Evolutionary conservation across 371 early-diverging fungal species (phyloP).

Genomic region (Conidiobolus incongruus): DNA sequence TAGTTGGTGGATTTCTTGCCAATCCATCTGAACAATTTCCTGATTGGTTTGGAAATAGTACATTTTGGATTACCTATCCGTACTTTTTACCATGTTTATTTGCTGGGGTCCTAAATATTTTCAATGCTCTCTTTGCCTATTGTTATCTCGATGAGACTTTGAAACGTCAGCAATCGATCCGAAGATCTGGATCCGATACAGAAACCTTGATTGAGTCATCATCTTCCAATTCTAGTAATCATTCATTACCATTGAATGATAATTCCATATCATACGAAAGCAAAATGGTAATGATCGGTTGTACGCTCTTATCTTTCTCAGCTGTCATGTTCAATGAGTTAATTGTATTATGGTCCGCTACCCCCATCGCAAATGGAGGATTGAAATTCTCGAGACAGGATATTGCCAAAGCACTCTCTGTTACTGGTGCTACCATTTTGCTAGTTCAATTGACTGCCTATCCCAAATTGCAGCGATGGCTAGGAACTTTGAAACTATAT

Average conservation of each 20-base stretch:
- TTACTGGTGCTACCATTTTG: slow-evolving; percentile 25
- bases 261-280: too few relatives aligned
- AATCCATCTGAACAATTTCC: slow-evolving; percentile 50
- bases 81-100: slow-evolving; percentile 71
- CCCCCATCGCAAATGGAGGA: slow-evolving; percentile 24
- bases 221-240: not conserved
- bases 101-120: slow-evolving; percentile 26
- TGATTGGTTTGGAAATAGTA: slow-evolving; percentile 23
- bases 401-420: slow-evolving; percentile 29
- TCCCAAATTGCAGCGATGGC: slow-evolving; percentile 19
- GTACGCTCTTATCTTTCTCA: slow-evolving; percentile 27
- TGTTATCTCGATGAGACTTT: slow-evolving; percentile 54
- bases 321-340: slow-evolving; percentile 53
- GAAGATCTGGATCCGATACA: not conserved
- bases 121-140: slow-evolving; percentile 36
- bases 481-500: slow-evolving; percentile 22
- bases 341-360: slow-evolving; percentile 34
- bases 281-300: too few relatives aligned
- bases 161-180: not conserved
- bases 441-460: slow-evolving; percentile 25
- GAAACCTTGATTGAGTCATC: not conserved
- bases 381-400: slow-evolving; percentile 24
- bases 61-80: slow-evolving; percentile 40
- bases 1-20: slow-evolving; percentile 55
- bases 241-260: not conserved